phyloP scores from a whole-genome alignment of 2,329 filamentous ascomycete genomes.

The Scedosporium boydii region DNA sequence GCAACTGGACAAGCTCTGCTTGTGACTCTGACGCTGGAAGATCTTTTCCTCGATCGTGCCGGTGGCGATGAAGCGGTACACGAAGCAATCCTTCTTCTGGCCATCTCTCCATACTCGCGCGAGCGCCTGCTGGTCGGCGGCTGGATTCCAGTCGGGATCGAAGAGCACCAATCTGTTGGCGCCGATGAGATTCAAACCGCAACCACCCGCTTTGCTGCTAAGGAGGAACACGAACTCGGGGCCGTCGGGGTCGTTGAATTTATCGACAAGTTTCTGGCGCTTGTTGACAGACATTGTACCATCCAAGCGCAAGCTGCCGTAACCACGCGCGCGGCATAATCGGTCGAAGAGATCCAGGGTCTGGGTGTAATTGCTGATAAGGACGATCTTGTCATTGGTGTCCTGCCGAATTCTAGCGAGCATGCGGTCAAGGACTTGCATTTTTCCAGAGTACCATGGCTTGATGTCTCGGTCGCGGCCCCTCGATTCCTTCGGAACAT shows the following conservation, averaged over 20 bases:
- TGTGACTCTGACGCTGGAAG: constrained; percentile 96
- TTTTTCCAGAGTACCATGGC: constrained; percentile 95
- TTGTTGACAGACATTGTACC: constrained; percentile 98
- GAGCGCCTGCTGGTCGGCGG: constrained; percentile 91
- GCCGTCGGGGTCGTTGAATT: constrained; percentile 89
- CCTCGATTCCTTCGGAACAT: constrained; percentile 75
- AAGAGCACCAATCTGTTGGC: constrained; percentile 93
- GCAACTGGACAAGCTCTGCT: constrained; percentile 90
- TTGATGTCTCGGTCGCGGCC: constrained; percentile 89
- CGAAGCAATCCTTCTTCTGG: constrained; percentile 98
- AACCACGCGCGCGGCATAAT: constrained; percentile 74
- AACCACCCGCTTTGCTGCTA: constrained; percentile 92
- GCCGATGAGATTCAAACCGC: constrained; percentile 90
- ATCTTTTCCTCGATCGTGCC: constrained; percentile 99
- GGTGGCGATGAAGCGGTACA: constrained; percentile 98
- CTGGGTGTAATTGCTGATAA: constrained; percentile 97
- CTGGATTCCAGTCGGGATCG: constrained; percentile 96
- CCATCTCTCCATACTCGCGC: constrained; percentile 98
- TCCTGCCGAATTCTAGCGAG: constrained; percentile 88
- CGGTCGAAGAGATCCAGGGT: constrained; percentile 91
- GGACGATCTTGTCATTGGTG: constrained; percentile 97
- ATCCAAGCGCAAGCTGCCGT: constrained; percentile 82
- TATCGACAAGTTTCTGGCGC: constrained; percentile 92
- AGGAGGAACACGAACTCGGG: constrained; percentile 91
- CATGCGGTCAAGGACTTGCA: constrained; percentile 98